A percentile compares a stretch with the other conserved stretches of the same genome.
Evolutionary conservation across 2,329 filamentous ascomycete species (phyloP).

Genomic region (Beauveria sp.): DNA sequence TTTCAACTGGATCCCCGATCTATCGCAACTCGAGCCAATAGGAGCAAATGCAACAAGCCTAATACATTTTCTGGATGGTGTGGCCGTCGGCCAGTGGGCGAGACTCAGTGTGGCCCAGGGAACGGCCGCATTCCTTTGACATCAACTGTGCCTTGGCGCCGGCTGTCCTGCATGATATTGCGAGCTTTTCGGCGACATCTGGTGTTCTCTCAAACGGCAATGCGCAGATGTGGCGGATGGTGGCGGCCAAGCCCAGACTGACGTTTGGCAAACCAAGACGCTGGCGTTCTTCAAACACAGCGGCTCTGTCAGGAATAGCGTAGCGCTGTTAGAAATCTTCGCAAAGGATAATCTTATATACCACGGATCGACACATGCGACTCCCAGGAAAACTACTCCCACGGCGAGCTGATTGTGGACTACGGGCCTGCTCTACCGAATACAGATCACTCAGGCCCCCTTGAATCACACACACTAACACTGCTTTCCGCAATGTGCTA

Average conservation of each 20-base stretch:
- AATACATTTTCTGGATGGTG: constrained; percentile 45
- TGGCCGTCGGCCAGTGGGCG: constrained; percentile 57
- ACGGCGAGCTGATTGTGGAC: constrained; percentile 34
- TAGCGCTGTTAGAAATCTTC: constrained; percentile 40
- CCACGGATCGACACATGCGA: constrained; percentile 34
- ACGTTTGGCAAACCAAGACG: constrained; percentile 55
- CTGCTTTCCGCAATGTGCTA: constrained; percentile 58
- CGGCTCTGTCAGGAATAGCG: constrained; percentile 36
- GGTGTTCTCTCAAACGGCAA: constrained; percentile 42
- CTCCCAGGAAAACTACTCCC: constrained; percentile 28
- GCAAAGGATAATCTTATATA: constrained; percentile 29
- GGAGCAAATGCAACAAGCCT: constrained; percentile 45
- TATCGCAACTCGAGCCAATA: no score
- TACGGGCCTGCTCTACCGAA: constrained; percentile 51
- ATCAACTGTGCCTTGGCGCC: constrained; percentile 58
- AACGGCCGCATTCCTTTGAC: constrained; percentile 56
- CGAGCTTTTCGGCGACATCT: constrained; percentile 34
- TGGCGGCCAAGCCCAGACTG: constrained; percentile 41
- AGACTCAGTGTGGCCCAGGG: constrained; percentile 50
- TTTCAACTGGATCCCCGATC: no score
- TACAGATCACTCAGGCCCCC: constrained; percentile 37
- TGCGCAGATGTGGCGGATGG: constrained; percentile 33
- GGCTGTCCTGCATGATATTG: constrained; percentile 52
- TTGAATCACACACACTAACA: constrained; percentile 55
- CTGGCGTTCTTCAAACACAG: constrained; percentile 46